Evolutionary conservation across 2,329 filamentous ascomycete species (phyloP).

Genomic region (Pseudogymnoascus sp.): DNA sequence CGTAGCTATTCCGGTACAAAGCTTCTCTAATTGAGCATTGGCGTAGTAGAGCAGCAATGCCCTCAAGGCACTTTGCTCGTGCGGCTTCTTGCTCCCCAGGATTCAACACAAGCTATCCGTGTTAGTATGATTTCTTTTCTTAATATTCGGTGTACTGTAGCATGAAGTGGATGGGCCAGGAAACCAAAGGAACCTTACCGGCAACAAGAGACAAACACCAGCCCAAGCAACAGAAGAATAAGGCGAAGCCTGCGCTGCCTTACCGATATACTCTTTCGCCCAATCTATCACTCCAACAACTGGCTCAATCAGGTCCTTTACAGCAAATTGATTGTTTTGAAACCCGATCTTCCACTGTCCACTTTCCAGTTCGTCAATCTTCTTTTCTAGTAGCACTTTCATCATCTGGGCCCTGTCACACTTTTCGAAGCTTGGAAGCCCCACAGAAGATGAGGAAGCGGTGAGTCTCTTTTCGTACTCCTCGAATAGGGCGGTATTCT

Average conservation of each 20-base stretch:
- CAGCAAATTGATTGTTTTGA: constrained; percentile 14
- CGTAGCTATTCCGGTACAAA: constrained; percentile 15
- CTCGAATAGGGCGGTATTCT: not conserved
- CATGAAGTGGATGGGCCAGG: not conserved
- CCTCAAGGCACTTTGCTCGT: constrained; percentile 14
- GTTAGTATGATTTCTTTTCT: not conserved
- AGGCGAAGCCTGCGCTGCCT: constrained; percentile 15
- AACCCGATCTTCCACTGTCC: constrained; percentile 19
- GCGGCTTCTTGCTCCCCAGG: constrained; percentile 19
- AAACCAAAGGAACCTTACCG: constrained; percentile 6
- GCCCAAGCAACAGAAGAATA: constrained; percentile 20
- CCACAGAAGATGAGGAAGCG: not conserved
- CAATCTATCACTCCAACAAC: constrained; percentile 17
- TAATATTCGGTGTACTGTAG: not conserved
- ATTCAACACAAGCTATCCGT: constrained; percentile 16
- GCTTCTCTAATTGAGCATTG: constrained; percentile 18
- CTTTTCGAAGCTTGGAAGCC: not conserved
- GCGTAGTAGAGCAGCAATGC: constrained; percentile 16
- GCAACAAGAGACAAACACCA: constrained; percentile 17
- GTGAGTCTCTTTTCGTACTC: not conserved
- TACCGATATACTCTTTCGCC: constrained; percentile 19
- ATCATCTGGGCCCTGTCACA: not conserved
- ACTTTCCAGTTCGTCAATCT: constrained; percentile 13
- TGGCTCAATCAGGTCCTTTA: constrained; percentile 18
- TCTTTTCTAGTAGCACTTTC: constrained; percentile 5